Evolutionary conservation across 345 rosid species (phyloP), one percentile per base, ranked within the genome.

Genomic region (Brassica carinata): DNA sequence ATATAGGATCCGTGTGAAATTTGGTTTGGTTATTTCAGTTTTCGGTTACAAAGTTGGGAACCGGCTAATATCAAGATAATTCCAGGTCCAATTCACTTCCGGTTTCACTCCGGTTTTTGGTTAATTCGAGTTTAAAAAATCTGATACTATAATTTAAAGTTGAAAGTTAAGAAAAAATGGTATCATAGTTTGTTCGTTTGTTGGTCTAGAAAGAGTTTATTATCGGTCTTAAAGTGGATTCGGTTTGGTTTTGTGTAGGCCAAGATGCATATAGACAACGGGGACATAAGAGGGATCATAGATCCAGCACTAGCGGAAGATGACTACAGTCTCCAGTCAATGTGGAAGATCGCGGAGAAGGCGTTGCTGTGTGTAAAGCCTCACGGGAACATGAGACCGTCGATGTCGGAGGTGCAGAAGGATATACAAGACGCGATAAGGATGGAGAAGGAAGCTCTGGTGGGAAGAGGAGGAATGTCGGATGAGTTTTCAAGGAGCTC

Each of bases 291-390:
- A 71, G 91, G 93, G 75, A 91, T 96, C 83, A 90, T 96, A 5
- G 99, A 96, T 83, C 97, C 90, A 1, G 81, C 82, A 0, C 69
- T 96, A 13, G 61, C 19, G 2, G 57, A 17, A n/a, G 83, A 89
- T 6, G 97, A 89, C n/a, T 96, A 91, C 10, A 97, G 95, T 77
- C 88, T 94, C 64, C 99, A 96, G 53, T 90, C 99, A 1, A 92
- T 96, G 96, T 96, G 99, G 99, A 96, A 96, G 85, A 91, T 96
- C 5, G 99, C 98, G 0, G 99, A 96, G 89, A 94, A 89, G 76
- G 99, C 99, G 4, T 69, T 94, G 79, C 84, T 90, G 86, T 96
- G 99, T 7, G 98, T 96, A 66, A 91, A 84, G 79, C 94, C 99
- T 5, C 98, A 94, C 29, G 98, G 99, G 31, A 84, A 89, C 85